phyloP scores from a whole-genome alignment of 2,329 filamentous ascomycete species.

The Plectosphaerella sp. region DNA sequence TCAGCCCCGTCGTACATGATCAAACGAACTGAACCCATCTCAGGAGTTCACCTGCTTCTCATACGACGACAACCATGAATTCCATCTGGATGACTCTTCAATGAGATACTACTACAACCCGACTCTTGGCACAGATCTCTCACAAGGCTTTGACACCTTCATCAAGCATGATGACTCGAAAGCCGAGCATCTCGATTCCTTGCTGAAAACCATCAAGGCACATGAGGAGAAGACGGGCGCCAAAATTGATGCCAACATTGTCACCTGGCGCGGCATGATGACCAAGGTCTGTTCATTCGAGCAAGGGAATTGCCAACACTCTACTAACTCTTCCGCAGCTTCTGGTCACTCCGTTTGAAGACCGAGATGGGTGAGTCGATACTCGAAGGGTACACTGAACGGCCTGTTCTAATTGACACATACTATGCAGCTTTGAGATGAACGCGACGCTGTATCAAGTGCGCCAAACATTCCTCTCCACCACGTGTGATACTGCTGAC shows the following conservation, averaged over 20 bases:
- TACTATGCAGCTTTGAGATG: slow-evolving; percentile 73
- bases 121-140: slow-evolving; percentile 66
- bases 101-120: slow-evolving; percentile 87
- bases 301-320: not conserved
- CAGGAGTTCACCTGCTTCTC: slow-evolving; percentile 93
- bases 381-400: not conserved
- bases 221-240: slow-evolving; percentile 66
- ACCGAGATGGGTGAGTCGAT: slow-evolving; percentile 64
- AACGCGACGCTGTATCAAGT: slow-evolving; percentile 90
- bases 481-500: not conserved
- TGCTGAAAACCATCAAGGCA: slow-evolving; percentile 70
- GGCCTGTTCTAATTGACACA: not conserved
- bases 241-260: slow-evolving; percentile 69
- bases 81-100: slow-evolving; percentile 72
- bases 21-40: not conserved
- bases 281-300: slow-evolving; percentile 65
- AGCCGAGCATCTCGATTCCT: slow-evolving; percentile 84
- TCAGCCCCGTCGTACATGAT: not conserved
- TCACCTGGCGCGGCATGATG: slow-evolving; percentile 98
- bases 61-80: slow-evolving; percentile 78
- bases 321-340: slow-evolving; percentile 50
- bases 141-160: slow-evolving; percentile 76
- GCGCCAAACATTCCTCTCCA: slow-evolving; percentile 22
- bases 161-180: slow-evolving; percentile 73
- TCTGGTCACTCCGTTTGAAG: slow-evolving; percentile 77